Evolutionary conservation across 108 stramenopile species (phyloP).

Genomic region (Mediolabrus comicus): DNA sequence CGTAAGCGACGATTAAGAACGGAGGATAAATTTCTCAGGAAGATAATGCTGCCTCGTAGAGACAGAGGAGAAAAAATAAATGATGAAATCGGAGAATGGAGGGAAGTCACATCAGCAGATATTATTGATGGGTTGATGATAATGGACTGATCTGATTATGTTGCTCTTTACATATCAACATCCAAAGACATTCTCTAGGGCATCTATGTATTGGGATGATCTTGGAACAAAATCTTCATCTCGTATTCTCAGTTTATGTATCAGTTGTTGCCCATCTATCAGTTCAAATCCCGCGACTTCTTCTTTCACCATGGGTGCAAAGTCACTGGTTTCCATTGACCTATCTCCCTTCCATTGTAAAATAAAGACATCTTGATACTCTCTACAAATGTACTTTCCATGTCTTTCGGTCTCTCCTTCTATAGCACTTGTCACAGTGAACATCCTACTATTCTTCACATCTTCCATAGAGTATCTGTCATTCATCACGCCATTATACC

Average conservation of each 20-base stretch:
- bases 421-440: constrained; percentile 37
- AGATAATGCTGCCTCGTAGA: constrained; percentile 51
- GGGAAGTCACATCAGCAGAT: neutral
- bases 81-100: constrained; percentile 7
- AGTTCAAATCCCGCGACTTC: constrained; percentile 43
- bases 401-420: constrained; percentile 38
- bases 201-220: constrained; percentile 29
- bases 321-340: constrained; percentile 10
- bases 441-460: constrained; percentile 17
- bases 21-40: constrained; percentile 63
- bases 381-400: constrained; percentile 36
- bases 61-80: constrained; percentile 24
- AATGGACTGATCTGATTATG: neutral
- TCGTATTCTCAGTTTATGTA: constrained; percentile 18
- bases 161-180: neutral
- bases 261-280: constrained; percentile 28
- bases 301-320: constrained; percentile 31
- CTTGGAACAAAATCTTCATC: constrained; percentile 30
- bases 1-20: constrained; percentile 49
- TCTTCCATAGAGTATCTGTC: constrained; percentile 9
- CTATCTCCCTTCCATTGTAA: constrained; percentile 23
- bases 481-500: constrained; percentile 17
- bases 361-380: constrained; percentile 49
- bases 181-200: constrained; percentile 22
- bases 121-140: constrained; percentile 9